These are phyloP conservation scores for Penstemon davidsonii DNA, from an alignment of 257 asterid genomes.

Conservation along the genomic window DNA sequence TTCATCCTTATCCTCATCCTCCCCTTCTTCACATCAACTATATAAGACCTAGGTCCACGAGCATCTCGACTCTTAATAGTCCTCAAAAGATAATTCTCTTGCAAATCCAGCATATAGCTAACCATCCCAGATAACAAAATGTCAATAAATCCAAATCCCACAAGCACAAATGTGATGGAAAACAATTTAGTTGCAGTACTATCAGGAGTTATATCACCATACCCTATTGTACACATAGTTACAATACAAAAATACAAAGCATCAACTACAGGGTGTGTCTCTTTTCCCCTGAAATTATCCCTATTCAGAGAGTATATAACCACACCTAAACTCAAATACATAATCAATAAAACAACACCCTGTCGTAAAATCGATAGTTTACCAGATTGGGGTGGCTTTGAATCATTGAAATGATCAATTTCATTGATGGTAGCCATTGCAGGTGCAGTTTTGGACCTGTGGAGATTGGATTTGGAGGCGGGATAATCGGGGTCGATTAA, in stretches of 20 bases:
- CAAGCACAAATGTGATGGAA: conserved; percentile 79
- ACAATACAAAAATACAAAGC: conserved; percentile 93
- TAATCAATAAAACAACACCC: conserved; percentile 61
- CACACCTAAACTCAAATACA: conserved; percentile 79
- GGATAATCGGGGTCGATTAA: conserved; percentile 32
- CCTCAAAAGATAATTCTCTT: conserved; percentile 77
- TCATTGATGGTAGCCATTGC: conserved; percentile 46
- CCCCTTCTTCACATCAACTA: conserved; percentile 93
- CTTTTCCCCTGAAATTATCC: conserved; percentile 58
- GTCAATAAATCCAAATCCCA: conserved; percentile 92
- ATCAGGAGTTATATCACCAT: conserved; percentile 90
- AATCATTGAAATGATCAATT: conserved; percentile 27
- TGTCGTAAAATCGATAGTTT: conserved; percentile 60
- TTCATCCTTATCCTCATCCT: conserved; percentile 96
- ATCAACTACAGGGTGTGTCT: conserved; percentile 87
- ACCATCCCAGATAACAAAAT: conserved; percentile 89
- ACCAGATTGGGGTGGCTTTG: conserved; percentile 56
- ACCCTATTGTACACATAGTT: conserved; percentile 97
- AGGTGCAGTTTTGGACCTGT: conserved; percentile 51
- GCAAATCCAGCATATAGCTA: conserved; percentile 86
- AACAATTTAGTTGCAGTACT: conserved; percentile 69
- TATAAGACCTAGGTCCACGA: conserved; percentile 62
- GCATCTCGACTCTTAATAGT: conserved; percentile 53
- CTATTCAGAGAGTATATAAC: conserved; percentile 56
- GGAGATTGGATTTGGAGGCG: conserved; percentile 33